Percentiles rank a stretch among this genome's conserved stretches.
phyloP scores from a whole-genome alignment of 23 red algal species.

The Gracilaria gracilis region DNA sequence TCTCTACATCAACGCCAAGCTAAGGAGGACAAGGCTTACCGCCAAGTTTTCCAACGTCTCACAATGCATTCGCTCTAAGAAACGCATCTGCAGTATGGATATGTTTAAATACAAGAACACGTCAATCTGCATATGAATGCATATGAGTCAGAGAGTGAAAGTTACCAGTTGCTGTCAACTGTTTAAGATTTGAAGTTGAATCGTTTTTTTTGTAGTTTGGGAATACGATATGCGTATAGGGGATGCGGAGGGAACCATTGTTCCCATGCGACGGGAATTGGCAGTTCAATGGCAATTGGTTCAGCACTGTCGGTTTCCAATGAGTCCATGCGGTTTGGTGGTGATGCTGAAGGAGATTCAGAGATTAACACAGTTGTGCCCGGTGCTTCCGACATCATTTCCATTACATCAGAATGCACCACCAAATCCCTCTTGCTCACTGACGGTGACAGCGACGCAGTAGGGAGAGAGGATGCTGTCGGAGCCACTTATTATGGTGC shows the following conservation, averaged over 20 bases:
- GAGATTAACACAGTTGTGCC: not conserved
- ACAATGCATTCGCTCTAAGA: no score
- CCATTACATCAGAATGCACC: not conserved
- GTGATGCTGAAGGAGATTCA: not conserved
- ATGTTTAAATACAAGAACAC: no score
- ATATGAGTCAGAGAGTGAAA: no score
- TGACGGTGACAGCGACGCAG: not conserved
- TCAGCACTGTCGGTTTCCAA: not conserved
- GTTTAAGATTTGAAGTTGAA: no score
- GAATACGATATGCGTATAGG: not conserved
- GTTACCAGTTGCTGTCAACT: no score
- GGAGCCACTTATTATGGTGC: not conserved
- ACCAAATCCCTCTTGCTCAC: not conserved
- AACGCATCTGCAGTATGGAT: no score
- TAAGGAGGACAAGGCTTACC: no score
- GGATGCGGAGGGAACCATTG: no score
- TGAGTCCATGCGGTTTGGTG: not conserved
- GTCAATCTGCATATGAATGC: no score
- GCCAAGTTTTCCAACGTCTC: no score
- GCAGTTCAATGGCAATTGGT: not conserved
- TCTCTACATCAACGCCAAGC: no score
- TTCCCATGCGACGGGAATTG: not conserved
- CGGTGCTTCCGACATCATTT: not conserved
- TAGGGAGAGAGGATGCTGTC: not conserved
- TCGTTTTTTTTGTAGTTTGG: not conserved